Base-by-base conservation (phyloP, 768 basidiomycete species). In the Auricularia auricula-judae region DNA sequence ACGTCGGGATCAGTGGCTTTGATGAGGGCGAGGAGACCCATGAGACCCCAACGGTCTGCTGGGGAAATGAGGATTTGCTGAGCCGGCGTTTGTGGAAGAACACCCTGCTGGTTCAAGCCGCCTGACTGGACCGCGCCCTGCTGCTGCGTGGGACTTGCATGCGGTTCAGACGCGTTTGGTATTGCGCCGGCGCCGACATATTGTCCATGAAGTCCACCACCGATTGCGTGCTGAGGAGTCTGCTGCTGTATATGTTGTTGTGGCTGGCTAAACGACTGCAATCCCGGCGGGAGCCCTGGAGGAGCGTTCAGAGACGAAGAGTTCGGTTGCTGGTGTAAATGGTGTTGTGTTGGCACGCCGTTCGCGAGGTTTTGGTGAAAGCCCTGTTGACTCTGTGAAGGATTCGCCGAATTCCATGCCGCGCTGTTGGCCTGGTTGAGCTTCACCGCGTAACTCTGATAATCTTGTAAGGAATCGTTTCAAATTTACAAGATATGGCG, bases 21-120 rank as follows among this genome's bases (percentile, higher is more conserved):
- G 75, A 96, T 90, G 80, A 91, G 83, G 58, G 89, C 86, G 65
- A 98, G 78, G 63, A 98, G 77, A 16, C 90, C 92, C 59, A 94
- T 73, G 16, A 98, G 79, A 3, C 95, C 95, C 93, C 94, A 98
- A 72, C 93, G 83, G 75, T 98, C 95, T 47, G 95, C 95, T 1
- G 95, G 92, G 67, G 87, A 90, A 68, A 91, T 85, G 51, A 97
- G 82, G 16, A 98, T 85, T 76, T 98, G 95, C 73, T 97, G 91
- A 56, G 93, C 92, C 1, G 95, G 93, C 54, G 91, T 92, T 73
- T 91, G 89, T 66, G 91, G 88, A 65, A 75, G 69, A 44, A 71
- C 74, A 82, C 82, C 67, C 67, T 77, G 65, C 36, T 56, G 29
- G 58, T 65, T 64, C 42, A 65, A 23, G 23, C 36, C 42, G 64